Evolutionary conservation across 75 land plant genomes (phyloP).

Genomic region (Ceratopteris richardii): DNA sequence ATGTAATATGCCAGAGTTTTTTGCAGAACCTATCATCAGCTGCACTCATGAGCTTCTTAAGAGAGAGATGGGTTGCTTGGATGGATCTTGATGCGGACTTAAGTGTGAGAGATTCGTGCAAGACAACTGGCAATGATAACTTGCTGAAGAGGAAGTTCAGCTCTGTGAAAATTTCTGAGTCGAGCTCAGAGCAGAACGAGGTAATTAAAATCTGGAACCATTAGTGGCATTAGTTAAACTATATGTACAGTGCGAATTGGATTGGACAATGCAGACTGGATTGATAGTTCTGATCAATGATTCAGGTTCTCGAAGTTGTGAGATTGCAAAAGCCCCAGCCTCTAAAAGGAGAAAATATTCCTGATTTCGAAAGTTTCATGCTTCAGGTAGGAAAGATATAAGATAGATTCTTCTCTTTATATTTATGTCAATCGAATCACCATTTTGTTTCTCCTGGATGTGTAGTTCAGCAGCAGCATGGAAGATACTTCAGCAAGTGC

Average conservation of each 20-base stretch:
- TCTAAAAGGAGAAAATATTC: constrained; percentile 14
- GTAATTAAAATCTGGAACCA: background rate
- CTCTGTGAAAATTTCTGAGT: background rate
- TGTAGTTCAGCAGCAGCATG: constrained; percentile 50
- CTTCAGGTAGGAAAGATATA: constrained; percentile 26
- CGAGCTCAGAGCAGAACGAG: background rate
- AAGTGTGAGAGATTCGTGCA: background rate
- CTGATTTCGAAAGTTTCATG: constrained; percentile 19
- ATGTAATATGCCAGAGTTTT: too few species aligned
- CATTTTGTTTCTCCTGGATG: background rate
- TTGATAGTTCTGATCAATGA: too few species aligned
- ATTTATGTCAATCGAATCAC: constrained; percentile 4
- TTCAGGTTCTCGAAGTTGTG: constrained; percentile 25
- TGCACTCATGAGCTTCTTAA: constrained; percentile 19
- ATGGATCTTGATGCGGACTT: constrained; percentile 15
- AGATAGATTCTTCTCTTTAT: too few species aligned
- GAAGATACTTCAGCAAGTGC: constrained; percentile 53
- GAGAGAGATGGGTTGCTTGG: constrained; percentile 28
- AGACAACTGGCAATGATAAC: background rate
- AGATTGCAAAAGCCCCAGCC: constrained; percentile 14
- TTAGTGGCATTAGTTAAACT: too few species aligned
- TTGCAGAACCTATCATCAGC: constrained; percentile 32
- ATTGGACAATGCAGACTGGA: too few species aligned
- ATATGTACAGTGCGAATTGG: too few species aligned
- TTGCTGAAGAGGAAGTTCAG: background rate